Percentiles rank a stretch among this genome's conserved stretches.
phyloP scores from a whole-genome alignment of 352 stramenopile species.

The Pythium sukuiense region DNA sequence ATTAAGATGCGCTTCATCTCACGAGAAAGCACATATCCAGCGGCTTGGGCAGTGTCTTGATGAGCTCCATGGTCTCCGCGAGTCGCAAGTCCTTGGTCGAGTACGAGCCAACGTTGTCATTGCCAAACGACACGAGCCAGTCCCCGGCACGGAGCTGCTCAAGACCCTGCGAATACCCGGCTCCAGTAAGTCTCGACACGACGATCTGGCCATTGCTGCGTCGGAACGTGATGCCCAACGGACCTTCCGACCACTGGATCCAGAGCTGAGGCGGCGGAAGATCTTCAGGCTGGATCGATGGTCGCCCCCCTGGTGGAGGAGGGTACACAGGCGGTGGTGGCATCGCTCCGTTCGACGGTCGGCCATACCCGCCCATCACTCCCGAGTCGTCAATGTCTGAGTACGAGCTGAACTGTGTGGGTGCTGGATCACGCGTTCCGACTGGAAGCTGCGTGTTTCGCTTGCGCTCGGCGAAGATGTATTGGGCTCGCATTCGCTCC shows the following conservation, averaged over 20 bases:
- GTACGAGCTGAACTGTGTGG: conserved; percentile 55
- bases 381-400: conserved; percentile 71
- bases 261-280: conserved; percentile 54
- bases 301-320: not conserved
- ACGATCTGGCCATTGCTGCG: conserved; percentile 77
- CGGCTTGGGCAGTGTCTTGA: conserved; percentile 74
- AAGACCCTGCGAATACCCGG: conserved; percentile 59
- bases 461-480: conserved; percentile 64
- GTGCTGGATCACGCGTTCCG: conserved; percentile 30
- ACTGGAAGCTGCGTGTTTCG: conserved; percentile 40
- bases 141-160: conserved; percentile 69
- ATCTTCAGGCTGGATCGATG: not conserved
- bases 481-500: conserved; percentile 62
- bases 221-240: conserved; percentile 81
- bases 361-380: conserved; percentile 30
- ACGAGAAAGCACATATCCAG: conserved; percentile 82
- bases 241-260: conserved; percentile 71
- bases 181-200: conserved; percentile 70
- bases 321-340: not conserved
- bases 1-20: conserved; percentile 32
- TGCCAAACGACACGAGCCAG: conserved; percentile 80
- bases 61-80: conserved; percentile 79
- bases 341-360: not conserved
- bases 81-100: conserved; percentile 58
- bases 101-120: conserved; percentile 29